Percentiles rank a stretch among this genome's conserved stretches.
Conservation (phyloP, 2,329 filamentous ascomycete species). For the Aspergillus pseudoterreus region DNA sequence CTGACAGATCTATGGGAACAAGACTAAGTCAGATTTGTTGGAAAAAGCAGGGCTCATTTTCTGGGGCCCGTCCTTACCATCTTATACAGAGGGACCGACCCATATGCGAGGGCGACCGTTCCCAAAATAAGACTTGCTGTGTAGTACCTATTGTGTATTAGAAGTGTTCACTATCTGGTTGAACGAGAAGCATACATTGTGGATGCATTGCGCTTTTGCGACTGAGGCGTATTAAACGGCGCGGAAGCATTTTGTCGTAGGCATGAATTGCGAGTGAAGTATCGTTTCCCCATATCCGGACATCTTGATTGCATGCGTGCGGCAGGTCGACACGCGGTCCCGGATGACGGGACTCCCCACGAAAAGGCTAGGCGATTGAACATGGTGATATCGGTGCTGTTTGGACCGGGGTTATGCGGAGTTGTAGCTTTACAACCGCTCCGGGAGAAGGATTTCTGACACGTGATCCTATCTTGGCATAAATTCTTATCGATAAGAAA, state of each 20-base stretch:
- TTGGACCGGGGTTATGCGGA: constrained; percentile 14
- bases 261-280: constrained; percentile 31
- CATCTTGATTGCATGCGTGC: constrained; percentile 12
- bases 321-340: constrained; percentile 12
- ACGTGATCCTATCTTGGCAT: constrained; percentile 18
- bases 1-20: constrained; percentile 43
- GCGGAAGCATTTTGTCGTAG: constrained; percentile 25
- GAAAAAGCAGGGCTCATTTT: background rate
- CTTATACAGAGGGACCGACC: constrained; percentile 65
- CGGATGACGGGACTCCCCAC: constrained; percentile 18
- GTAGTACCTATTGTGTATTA: constrained; percentile 52
- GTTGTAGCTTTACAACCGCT: constrained; percentile 1
- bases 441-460: constrained; percentile 7
- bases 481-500: constrained; percentile 13
- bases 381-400: constrained; percentile 21
- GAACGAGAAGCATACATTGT: constrained; percentile 43
- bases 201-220: constrained; percentile 51
- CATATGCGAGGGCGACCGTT: constrained; percentile 61
- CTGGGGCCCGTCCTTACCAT: constrained; percentile 46
- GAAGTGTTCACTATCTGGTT: background rate
- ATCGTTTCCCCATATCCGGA: constrained; percentile 23
- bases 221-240: constrained; percentile 32
- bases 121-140: constrained; percentile 60
- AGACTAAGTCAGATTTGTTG: background rate
- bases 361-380: constrained; percentile 24